A percentile compares a stretch with the other conserved stretches of the same genome.
Conservation (phyloP, 1,284 basidiomycete genomes). For the Meira nashicola region DNA sequence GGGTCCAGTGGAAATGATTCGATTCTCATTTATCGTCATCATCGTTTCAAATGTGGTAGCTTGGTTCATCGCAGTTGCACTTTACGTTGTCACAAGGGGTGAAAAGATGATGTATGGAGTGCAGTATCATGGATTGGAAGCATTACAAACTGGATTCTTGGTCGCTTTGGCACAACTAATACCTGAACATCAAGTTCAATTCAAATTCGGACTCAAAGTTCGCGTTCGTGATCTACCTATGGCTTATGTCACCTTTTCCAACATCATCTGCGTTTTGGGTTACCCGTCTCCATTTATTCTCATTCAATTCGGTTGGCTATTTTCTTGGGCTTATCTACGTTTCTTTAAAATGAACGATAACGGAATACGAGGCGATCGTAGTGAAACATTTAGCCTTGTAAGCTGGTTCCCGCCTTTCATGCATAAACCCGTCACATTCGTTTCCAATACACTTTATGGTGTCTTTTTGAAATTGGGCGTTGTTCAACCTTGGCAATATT, state of each 20-base stretch:
- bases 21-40: conserved; percentile 71
- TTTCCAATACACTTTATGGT: conserved; percentile 67
- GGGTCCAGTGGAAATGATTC: conserved; percentile 78
- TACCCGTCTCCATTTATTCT: conserved; percentile 90
- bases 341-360: conserved; percentile 83
- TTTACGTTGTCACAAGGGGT: conserved; percentile 37
- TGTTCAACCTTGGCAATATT: conserved; percentile 71
- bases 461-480: conserved; percentile 63
- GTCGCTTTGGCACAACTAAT: conserved; percentile 96
- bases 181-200: conserved; percentile 92
- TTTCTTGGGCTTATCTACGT: conserved; percentile 86
- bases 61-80: conserved; percentile 35
- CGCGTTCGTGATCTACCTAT: conserved; percentile 70
- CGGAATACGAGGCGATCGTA: conserved; percentile 70
- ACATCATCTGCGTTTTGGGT: conserved; percentile 78
- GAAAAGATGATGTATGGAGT: conserved; percentile 64
- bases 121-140: conserved; percentile 85
- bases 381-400: conserved; percentile 92
- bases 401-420: conserved; percentile 90
- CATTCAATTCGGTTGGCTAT: conserved; percentile 97
- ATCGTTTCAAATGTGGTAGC: conserved; percentile 42
- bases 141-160: conserved; percentile 80
- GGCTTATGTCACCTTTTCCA: conserved; percentile 84
- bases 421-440: conserved; percentile 62
- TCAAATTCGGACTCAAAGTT: conserved; percentile 49